Evolutionary conservation across 306 rosid genomes (phyloP), one percentile per base, ranked within the genome.

Genomic region (Inga oerstediana): DNA sequence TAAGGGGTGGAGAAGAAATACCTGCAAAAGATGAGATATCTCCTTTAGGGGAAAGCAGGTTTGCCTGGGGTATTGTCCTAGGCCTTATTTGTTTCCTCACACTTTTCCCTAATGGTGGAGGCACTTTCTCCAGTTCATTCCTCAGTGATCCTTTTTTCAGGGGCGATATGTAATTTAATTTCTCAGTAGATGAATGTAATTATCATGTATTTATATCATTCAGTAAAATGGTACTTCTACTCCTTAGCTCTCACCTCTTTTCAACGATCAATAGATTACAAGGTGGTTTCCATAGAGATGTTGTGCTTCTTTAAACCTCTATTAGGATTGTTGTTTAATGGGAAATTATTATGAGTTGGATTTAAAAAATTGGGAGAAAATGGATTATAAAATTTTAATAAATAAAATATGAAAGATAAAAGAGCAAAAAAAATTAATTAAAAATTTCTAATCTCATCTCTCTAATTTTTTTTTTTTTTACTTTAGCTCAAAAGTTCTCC

Each of bases 1-100:
- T 95, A 68, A 86, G 98, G 20, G 98, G 97, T 0, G 98, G 98
- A 14, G 98, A 95, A 76, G 98, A 95, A 86, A 72, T 92, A 19
- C 98, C 98, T 0, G 95, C 97, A 15, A 89, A 88, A 78, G 98
- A 95, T 16, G 98, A 95, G 86, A 91, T 93, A 81, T 89, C 92
- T 6, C 92, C 94, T 27, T 65, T 95, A 43, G 98, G 94, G 19
- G 97, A 92, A 43, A 90, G 86, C 76, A 88, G 98, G 84, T 88
- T 75, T 76, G 93, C 95, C 16, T 95, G 98, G 98, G 98, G 98
- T 10, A n/a, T 92, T 39, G 91, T 95, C 56, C 98, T 95, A 34
- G 90, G 89, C 61, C 91, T 93, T 4, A 86, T 95, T 13, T 95
- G 97, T 81, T 89, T 93, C 80, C 97, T 93, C 74, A 93, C 98